Conservation (phyloP, 768 basidiomycete genomes). For the Hebeloma cylindrosporum region DNA sequence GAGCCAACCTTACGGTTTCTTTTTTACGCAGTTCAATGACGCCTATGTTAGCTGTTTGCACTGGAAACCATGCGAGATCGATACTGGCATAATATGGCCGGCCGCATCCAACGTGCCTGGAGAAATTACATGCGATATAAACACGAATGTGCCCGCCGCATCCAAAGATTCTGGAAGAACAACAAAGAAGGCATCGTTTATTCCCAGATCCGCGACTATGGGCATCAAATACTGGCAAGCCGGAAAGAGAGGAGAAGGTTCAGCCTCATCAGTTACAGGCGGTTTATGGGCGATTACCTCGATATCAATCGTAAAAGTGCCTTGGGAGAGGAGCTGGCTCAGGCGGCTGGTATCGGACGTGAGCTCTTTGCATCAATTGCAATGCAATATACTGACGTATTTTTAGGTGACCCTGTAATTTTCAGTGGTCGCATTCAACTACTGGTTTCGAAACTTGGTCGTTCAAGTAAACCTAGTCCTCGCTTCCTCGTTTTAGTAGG, state of each 20-base stretch:
- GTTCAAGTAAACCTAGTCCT: slow-evolving; percentile 91
- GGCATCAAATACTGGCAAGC: slow-evolving; percentile 87
- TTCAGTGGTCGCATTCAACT: slow-evolving; percentile 85
- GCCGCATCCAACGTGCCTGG: slow-evolving; percentile 93
- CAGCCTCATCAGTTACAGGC: slow-evolving; percentile 89
- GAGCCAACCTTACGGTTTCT: slow-evolving; percentile 23
- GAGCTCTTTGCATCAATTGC: slow-evolving; percentile 25
- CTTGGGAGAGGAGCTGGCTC: slow-evolving; percentile 72
- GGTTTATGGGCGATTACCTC: slow-evolving; percentile 96
- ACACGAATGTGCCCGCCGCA: slow-evolving; percentile 91
- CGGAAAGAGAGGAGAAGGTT: slow-evolving; percentile 93
- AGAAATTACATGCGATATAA: slow-evolving; percentile 95
- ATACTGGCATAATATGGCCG: slow-evolving; percentile 99
- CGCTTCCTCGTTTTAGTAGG: slow-evolving; percentile 88
- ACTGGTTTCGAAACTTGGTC: slow-evolving; percentile 78
- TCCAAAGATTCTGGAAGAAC: slow-evolving; percentile 98
- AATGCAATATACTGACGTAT: not conserved
- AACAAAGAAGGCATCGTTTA: slow-evolving; percentile 94
- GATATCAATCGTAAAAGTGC: slow-evolving; percentile 81
- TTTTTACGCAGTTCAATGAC: not conserved
- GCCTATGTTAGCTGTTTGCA: slow-evolving; percentile 78
- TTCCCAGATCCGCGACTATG: slow-evolving; percentile 89
- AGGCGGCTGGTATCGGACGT: slow-evolving; percentile 76
- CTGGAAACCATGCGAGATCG: slow-evolving; percentile 98
- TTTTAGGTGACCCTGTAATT: slow-evolving; percentile 67